Evolutionary conservation across 2,329 filamentous ascomycete genomes (phyloP), one percentile per base, ranked within the genome.

Genomic region (Ophiocordyceps sinensis): DNA sequence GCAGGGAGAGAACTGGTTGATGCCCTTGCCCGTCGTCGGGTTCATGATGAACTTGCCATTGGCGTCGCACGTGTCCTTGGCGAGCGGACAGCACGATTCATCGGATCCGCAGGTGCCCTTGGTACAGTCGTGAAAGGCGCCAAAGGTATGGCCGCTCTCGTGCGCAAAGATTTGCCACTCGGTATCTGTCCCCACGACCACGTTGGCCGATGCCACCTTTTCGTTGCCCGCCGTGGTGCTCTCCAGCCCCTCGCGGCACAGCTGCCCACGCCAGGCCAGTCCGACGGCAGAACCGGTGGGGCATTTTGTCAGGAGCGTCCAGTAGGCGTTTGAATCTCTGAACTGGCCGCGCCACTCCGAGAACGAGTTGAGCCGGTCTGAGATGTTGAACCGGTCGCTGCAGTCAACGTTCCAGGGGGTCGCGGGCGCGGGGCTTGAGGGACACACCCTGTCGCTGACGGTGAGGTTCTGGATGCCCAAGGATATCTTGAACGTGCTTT

Each of bases 151-250:
- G 1, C 88, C 89, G 3, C 81, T 80, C 61, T 96, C 89, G 57
- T 96, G 89, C 28, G 89, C 89, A 61, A 96, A 85, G 44, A 96
- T 83, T 58, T 95, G 87, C 89, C 89, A 96, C 57, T 94, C 88
- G 3, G 77, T 82, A 19, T 75, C 71, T 0, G 86, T 94, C 47
- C 77, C 77, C 23, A 91, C 79, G 19, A 98, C 86, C 1, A 98
- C 85, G 55, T 95, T 96, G 45, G 89, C 80, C 28, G 85, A 84
- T 17, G 83, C 79, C 28, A 94, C 82, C 1, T 79, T 85, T 60
- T 91, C 83, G 45, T 74, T 75, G 28, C 62, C 64, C 3, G 66
- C 65, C 26, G 67, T 66, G 23, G 62, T 64, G 26, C 47, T 51
- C 35, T 70, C 63, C 17, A 75, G 71, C 5, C 66, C 64, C 38